Conservation (phyloP, 108 stramenopile species). For the Cyclotella atomus region DNA sequence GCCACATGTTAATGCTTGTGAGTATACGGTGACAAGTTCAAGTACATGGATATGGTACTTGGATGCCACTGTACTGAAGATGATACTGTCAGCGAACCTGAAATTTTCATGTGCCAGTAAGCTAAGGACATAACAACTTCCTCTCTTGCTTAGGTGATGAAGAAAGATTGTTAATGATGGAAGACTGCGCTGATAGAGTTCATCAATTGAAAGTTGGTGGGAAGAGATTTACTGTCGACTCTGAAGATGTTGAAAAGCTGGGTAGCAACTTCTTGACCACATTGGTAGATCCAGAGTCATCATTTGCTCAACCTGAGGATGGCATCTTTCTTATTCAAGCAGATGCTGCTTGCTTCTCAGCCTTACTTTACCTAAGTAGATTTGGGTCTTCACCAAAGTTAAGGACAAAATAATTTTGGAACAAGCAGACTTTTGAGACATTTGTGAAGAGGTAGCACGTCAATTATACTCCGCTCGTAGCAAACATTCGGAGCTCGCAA, state of each 20-base stretch:
- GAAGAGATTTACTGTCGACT: conserved; percentile 1
- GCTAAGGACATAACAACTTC: no score
- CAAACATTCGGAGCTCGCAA: no score
- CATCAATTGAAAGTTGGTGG: conserved; percentile 3
- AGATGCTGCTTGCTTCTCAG: neutral
- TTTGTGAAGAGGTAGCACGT: neutral
- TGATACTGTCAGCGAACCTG: no score
- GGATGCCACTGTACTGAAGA: no score
- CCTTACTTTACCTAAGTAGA: neutral
- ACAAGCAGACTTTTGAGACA: no score
- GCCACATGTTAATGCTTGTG: no score
- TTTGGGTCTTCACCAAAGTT: neutral
- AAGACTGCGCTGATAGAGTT: neutral
- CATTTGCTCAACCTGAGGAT: neutral
- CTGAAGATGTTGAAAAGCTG: conserved; percentile 4
- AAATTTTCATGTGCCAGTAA: no score
- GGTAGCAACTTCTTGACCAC: neutral
- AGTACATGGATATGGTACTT: no score
- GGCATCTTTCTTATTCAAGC: neutral
- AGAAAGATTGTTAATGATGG: no score
- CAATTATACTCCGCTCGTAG: neutral
- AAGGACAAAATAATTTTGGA: no score
- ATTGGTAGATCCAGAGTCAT: neutral
- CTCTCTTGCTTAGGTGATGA: no score
- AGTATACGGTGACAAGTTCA: no score